These are phyloP conservation scores for Xanthoconium purpureum DNA, from an alignment of 768 basidiomycete genomes.

Conservation along the genomic window DNA sequence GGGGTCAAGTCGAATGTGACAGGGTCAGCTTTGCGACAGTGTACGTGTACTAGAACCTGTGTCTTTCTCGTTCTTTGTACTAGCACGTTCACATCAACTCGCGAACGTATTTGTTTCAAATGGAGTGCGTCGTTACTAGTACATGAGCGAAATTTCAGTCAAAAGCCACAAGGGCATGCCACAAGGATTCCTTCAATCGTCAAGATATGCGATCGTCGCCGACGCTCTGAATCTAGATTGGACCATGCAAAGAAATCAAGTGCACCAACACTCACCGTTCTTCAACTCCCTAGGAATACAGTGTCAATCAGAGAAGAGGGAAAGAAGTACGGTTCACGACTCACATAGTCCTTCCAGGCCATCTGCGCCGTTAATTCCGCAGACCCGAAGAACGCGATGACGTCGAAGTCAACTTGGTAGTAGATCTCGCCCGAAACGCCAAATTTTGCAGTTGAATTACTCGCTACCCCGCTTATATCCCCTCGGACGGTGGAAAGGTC, in stretches of 20 bases:
- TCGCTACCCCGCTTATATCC: background rate
- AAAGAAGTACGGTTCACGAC: background rate
- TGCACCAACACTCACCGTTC: background rate
- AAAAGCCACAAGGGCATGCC: too few relatives aligned
- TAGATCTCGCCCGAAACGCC: background rate
- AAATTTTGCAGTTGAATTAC: background rate
- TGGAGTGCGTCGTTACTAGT: too few relatives aligned
- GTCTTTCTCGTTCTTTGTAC: too few relatives aligned
- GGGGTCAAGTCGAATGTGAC: too few relatives aligned
- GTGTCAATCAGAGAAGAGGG: too few relatives aligned
- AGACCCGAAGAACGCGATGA: slow-evolving; percentile 3
- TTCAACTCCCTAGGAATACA: background rate
- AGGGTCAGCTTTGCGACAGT: too few relatives aligned
- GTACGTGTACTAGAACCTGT: too few relatives aligned
- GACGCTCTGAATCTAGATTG: background rate
- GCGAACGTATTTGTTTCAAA: too few relatives aligned
- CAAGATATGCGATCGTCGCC: background rate
- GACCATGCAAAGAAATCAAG: background rate
- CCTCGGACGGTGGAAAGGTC: background rate
- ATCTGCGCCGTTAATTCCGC: slow-evolving; percentile 3
- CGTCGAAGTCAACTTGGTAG: background rate
- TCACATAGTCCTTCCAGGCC: slow-evolving; percentile 1
- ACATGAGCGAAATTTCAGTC: too few relatives aligned
- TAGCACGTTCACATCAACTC: too few relatives aligned
- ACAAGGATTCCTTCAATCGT: too few relatives aligned